phyloP scores from a whole-genome alignment of 495 filamentous ascomycete genomes.

The Podospora sp. region DNA sequence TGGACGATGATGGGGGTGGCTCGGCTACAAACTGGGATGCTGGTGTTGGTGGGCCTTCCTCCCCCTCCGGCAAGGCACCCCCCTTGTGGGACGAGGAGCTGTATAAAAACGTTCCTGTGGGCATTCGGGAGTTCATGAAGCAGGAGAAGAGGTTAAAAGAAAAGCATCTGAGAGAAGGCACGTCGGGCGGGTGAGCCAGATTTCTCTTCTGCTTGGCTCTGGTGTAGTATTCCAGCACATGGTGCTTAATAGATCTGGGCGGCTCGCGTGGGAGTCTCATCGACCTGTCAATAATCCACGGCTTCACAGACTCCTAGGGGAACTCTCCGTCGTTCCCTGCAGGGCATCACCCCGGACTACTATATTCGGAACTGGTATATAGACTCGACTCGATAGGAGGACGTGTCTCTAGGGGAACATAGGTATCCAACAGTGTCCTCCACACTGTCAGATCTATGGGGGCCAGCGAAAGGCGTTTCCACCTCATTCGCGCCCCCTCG shows the following conservation, averaged over 20 bases:
- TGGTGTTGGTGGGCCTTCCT: slow-evolving; percentile 36
- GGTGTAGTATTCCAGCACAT: background rate
- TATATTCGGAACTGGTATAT: background rate
- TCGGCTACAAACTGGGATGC: slow-evolving; percentile 67
- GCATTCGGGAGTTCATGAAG: slow-evolving; percentile 96
- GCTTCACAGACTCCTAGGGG: background rate
- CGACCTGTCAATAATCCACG: slow-evolving; percentile 15
- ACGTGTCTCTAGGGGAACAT: background rate
- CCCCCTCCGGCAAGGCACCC: slow-evolving; percentile 36
- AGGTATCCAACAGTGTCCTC: background rate
- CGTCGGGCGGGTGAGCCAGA: slow-evolving; percentile 37
- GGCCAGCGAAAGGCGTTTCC: background rate
- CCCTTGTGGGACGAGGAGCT: slow-evolving; percentile 61
- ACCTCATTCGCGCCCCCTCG: background rate
- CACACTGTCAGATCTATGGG: background rate
- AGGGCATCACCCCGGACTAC: background rate
- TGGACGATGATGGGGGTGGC: slow-evolving; percentile 83
- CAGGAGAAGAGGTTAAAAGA: slow-evolving; percentile 89
- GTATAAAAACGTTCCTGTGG: slow-evolving; percentile 84
- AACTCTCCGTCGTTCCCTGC: background rate
- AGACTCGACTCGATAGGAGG: background rate
- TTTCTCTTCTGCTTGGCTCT: background rate
- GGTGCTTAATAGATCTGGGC: slow-evolving; percentile 10
- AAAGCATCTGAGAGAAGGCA: slow-evolving; percentile 58
- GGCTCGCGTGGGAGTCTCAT: slow-evolving; percentile 6